Evolutionary conservation across 345 rosid genomes (phyloP).

Genomic region (Boechera stricta): DNA sequence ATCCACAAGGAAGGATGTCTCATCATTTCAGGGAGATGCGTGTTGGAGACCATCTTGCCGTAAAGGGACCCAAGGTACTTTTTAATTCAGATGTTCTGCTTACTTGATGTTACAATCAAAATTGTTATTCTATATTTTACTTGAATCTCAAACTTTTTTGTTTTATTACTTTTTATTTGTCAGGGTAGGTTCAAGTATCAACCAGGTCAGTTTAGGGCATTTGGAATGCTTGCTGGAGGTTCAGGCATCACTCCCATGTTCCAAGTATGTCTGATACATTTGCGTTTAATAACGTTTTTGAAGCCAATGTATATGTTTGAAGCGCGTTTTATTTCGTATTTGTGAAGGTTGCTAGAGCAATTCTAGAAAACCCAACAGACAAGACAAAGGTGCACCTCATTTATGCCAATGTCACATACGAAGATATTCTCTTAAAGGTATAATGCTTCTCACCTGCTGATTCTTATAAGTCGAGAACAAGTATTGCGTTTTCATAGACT

Average conservation of each 20-base stretch:
- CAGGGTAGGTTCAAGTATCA: slow-evolving; percentile 97
- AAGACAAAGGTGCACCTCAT: slow-evolving; percentile 81
- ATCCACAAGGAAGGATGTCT: slow-evolving; percentile 99
- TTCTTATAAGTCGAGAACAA: not conserved
- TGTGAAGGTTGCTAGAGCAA: slow-evolving; percentile 85
- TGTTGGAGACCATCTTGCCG: slow-evolving; percentile 84
- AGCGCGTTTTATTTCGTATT: not conserved
- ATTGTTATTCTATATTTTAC: not conserved
- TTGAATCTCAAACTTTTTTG: slow-evolving; percentile 11
- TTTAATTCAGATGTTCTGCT: not conserved
- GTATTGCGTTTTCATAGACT: not conserved
- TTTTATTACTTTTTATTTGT: slow-evolving; percentile 26
- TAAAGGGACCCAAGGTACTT: slow-evolving; percentile 96
- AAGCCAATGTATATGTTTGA: slow-evolving; percentile 1
- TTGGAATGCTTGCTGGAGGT: slow-evolving; percentile 99
- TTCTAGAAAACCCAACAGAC: slow-evolving; percentile 89
- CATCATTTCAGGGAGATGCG: slow-evolving; percentile 96
- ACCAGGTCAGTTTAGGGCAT: slow-evolving; percentile 86
- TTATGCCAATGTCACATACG: slow-evolving; percentile 84
- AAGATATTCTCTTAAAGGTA: slow-evolving; percentile 97
- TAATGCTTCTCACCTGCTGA: slow-evolving; percentile 16
- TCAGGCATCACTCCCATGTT: slow-evolving; percentile 99
- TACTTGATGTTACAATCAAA: slow-evolving; percentile 8
- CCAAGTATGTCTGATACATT: slow-evolving; percentile 60
- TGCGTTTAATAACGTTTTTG: not conserved